Evolutionary conservation across 768 basidiomycete species (phyloP).

Genomic region (Tylopilus subfusipes): DNA sequence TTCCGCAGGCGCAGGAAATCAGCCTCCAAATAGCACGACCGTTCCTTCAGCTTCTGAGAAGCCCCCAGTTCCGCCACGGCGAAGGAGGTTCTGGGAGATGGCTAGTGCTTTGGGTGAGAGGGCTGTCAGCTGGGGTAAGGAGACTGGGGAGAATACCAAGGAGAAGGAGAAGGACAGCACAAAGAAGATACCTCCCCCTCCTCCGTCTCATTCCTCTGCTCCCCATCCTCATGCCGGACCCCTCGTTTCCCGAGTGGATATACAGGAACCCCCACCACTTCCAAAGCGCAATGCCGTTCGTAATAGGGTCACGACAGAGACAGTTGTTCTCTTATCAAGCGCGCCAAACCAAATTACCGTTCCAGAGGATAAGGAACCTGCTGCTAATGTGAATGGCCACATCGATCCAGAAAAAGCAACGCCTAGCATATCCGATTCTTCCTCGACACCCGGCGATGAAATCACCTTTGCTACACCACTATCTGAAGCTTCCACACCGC

Average conservation of each 20-base stretch:
- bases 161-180: conserved; percentile 30
- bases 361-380: conserved; percentile 3
- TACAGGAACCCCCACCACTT: conserved; percentile 43
- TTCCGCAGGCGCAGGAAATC: not conserved
- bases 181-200: conserved; percentile 18
- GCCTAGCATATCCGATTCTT: conserved; percentile 8
- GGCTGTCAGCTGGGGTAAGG: conserved; percentile 53
- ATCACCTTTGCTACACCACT: conserved; percentile 17
- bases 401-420: conserved; percentile 8
- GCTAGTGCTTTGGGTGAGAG: conserved; percentile 58
- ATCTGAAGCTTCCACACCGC: not conserved
- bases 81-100: conserved; percentile 65
- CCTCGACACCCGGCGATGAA: conserved; percentile 22
- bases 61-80: conserved; percentile 62
- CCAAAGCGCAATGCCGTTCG: conserved; percentile 48
- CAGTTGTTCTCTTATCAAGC: not conserved
- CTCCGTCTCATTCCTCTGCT: conserved; percentile 26
- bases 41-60: conserved; percentile 32
- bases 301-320: conserved; percentile 13
- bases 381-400: conserved; percentile 1
- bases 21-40: not conserved
- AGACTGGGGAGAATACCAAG: conserved; percentile 26
- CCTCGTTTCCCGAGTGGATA: conserved; percentile 7
- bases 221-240: conserved; percentile 20
- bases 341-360: not conserved